A percentile compares a stretch with the other conserved stretches of the same genome.
Evolutionary conservation across 2,329 filamentous ascomycete genomes (phyloP).

Genomic region (Lasiodiplodia gonubiensis): DNA sequence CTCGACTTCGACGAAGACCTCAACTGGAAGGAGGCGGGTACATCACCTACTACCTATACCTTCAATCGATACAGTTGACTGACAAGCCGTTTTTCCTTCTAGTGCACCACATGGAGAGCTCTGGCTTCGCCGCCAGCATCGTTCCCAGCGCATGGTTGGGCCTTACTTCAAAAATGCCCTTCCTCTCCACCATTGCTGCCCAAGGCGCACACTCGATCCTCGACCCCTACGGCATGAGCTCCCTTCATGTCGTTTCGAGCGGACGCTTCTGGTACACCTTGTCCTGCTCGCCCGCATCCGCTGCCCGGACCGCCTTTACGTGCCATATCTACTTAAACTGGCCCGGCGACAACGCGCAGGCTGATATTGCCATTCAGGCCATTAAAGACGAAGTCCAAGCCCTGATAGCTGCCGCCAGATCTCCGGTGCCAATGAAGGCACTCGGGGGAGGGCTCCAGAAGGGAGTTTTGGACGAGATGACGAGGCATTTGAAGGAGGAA

Average conservation of each 20-base stretch:
- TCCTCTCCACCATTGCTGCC: background rate
- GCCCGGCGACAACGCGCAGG: conserved; percentile 4
- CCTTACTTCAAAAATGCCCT: background rate
- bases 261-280: conserved; percentile 31
- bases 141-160: background rate
- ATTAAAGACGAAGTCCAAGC: conserved; percentile 29
- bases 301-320: conserved; percentile 24
- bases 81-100: conserved; percentile 27
- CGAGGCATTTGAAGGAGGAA: conserved; percentile 37
- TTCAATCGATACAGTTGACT: conserved; percentile 22
- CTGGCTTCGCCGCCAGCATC: background rate
- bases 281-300: conserved; percentile 28
- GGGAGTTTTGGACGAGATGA: conserved; percentile 33
- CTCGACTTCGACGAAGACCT: conserved; percentile 46
- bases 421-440: background rate
- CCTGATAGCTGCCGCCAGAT: conserved; percentile 11
- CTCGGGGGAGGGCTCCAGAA: conserved; percentile 24
- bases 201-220: conserved; percentile 11
- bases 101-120: conserved; percentile 5
- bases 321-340: conserved; percentile 30
- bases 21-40: conserved; percentile 48
- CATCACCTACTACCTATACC: conserved; percentile 16
- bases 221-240: conserved; percentile 15
- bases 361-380: conserved; percentile 7
- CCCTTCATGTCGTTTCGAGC: conserved; percentile 25